Base-by-base conservation (phyloP, 2,329 filamentous ascomycete genomes). In the Aspergillus neotritici region DNA sequence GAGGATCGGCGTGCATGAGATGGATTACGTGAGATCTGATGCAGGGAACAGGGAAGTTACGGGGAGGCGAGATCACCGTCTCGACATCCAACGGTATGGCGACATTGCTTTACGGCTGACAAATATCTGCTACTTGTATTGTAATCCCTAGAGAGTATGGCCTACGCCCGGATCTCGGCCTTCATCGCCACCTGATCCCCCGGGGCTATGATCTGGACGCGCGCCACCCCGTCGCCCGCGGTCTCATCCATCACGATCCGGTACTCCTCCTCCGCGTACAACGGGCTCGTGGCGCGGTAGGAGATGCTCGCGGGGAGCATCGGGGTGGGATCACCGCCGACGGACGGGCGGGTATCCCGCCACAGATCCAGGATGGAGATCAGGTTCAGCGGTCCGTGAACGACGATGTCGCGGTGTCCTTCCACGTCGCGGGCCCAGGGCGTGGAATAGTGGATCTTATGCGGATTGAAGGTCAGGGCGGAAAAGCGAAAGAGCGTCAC, bases 191-290 rank as follows among this genome's bases (percentile, higher is more conserved):
- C 50, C 12, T 51, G 52, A 13, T 55, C 62, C 6, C 55, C 53
- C 2, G 60, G 56, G 12, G 57, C 56, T 33, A 65, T 43, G 36
- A 69, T 67, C 46, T 63, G 56, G 16, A 68, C 64, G 32, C 51
- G 56, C 2, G 61, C 53, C 10, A 49, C 37, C 34, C 58, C 56
- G 9, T 54, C 56, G 5, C 48, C 58, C 14, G 60, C 65, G 42
- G 66, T 57, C 37, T 67, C 61, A 47, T 49, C 45, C 17, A 75
- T 55, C 13, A 70, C 53, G 49, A 74, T 63, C 35, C 63, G 58
- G 57, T 76, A 75, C 43, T 62, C 58, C 47, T 76, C 73, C 10
- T 68, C 68, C 1, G 66, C 72, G 63, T 76, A 77, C 14, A 76
- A 48, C 4, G 73, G 72, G 45, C 63, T 70, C 11, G 73, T 76